phyloP scores from a whole-genome alignment of 495 filamentous ascomycete genomes.

The Terfezia claveryi region DNA sequence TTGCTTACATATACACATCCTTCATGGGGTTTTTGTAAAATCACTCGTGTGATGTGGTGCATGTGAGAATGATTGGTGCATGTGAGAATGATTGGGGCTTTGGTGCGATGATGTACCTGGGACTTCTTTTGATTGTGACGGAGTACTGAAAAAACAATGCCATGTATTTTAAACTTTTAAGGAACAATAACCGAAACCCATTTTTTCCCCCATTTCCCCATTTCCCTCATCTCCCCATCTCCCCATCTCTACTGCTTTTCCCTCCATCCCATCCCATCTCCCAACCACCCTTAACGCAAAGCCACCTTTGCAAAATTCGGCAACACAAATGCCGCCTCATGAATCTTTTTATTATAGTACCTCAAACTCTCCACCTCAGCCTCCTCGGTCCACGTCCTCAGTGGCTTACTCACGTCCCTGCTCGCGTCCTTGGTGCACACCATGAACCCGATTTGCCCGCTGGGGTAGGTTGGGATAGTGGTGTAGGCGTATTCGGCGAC shows the following conservation, averaged over 20 bases:
- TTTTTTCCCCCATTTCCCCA: too few species aligned
- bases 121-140: too few species aligned
- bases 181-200: too few species aligned
- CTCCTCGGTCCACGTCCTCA: slow-evolving; percentile 56
- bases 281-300: slow-evolving; percentile 26
- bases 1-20: too few species aligned
- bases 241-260: background rate
- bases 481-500: slow-evolving; percentile 97
- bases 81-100: too few species aligned
- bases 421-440: slow-evolving; percentile 86
- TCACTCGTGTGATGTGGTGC: too few species aligned
- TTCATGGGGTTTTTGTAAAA: too few species aligned
- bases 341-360: slow-evolving; percentile 93
- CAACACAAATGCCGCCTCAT: slow-evolving; percentile 79
- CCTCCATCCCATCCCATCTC: background rate
- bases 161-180: too few species aligned
- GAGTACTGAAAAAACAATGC: too few species aligned
- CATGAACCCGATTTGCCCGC: slow-evolving; percentile 99
- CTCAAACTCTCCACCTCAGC: slow-evolving; percentile 79
- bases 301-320: slow-evolving; percentile 79
- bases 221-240: too few species aligned
- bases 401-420: slow-evolving; percentile 60
- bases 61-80: too few species aligned
- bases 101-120: too few species aligned
- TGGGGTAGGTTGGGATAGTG: slow-evolving; percentile 97